phyloP scores from a whole-genome alignment of 2,329 filamentous ascomycete genomes.

The Colletotrichum gigasporum region DNA sequence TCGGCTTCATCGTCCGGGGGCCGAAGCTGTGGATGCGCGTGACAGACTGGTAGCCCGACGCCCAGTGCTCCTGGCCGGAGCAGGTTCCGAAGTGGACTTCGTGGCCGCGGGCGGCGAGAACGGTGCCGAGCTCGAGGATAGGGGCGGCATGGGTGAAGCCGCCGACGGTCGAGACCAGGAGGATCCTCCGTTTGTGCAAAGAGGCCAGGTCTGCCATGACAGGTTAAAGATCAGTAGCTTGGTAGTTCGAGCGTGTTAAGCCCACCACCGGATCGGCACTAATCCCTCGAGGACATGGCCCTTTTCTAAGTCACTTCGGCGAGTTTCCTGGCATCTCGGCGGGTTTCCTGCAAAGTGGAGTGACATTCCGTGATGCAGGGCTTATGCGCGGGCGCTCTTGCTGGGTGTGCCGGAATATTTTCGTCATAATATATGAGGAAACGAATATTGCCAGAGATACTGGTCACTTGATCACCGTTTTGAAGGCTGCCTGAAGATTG shows the following conservation, averaged over 20 bases:
- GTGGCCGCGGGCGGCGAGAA: constrained; percentile 40
- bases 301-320: constrained; percentile 1
- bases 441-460: neutral
- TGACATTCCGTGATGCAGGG: neutral
- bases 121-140: constrained; percentile 45
- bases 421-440: neutral
- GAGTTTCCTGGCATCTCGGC: constrained; percentile 2
- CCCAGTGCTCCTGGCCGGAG: constrained; percentile 47
- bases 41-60: constrained; percentile 41
- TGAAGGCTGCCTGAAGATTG: no score
- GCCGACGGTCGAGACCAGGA: constrained; percentile 46
- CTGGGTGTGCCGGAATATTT: neutral
- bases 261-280: neutral
- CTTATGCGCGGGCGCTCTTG: neutral
- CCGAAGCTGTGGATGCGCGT: constrained; percentile 43
- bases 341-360: neutral
- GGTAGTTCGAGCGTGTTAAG: no score
- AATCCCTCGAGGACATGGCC: no score
- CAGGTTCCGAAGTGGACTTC: constrained; percentile 49
- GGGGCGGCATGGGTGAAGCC: constrained; percentile 49
- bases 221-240: no score
- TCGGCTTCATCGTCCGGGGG: constrained; percentile 28
- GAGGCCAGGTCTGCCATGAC: neutral
- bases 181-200: constrained; percentile 32
- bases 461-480: no score